phyloP scores from a whole-genome alignment of 2,329 filamentous ascomycete genomes.

The Colletotrichum trifolii region DNA sequence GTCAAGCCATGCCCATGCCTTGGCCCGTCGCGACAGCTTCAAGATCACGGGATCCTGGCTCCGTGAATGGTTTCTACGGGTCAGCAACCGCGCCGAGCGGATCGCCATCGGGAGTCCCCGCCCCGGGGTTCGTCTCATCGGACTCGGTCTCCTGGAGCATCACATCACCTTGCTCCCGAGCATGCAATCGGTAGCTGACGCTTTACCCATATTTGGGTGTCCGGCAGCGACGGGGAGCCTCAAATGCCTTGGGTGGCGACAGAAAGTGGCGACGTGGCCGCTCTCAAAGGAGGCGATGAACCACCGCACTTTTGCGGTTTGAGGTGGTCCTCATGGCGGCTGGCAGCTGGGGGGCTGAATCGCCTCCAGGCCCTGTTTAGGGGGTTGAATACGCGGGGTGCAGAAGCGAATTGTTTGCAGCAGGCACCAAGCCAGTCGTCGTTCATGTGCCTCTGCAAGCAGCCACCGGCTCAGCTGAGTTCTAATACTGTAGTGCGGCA shows the following conservation, averaged over 20 bases:
- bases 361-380: slow-evolving; percentile 13
- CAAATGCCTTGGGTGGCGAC: slow-evolving; percentile 41
- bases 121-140: slow-evolving; percentile 42
- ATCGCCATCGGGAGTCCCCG: slow-evolving; percentile 42
- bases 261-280: slow-evolving; percentile 47
- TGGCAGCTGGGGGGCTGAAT: slow-evolving; percentile 19
- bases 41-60: slow-evolving; percentile 15
- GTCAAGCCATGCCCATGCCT: slow-evolving; percentile 40
- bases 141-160: slow-evolving; percentile 43
- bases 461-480: slow-evolving; percentile 4
- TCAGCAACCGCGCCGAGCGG: slow-evolving; percentile 43
- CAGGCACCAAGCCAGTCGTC: slow-evolving; percentile 19
- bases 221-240: slow-evolving; percentile 6
- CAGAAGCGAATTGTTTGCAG: slow-evolving; percentile 22
- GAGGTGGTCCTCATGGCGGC: neutral
- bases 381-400: slow-evolving; percentile 6
- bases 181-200: slow-evolving; percentile 42
- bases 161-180: slow-evolving; percentile 43
- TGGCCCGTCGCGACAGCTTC: slow-evolving; percentile 20
- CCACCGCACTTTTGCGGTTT: slow-evolving; percentile 23
- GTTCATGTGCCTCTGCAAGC: slow-evolving; percentile 32
- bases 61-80: slow-evolving; percentile 28
- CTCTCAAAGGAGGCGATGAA: slow-evolving; percentile 39
- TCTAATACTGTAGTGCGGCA: slow-evolving; percentile 7
- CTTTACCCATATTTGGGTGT: slow-evolving; percentile 41